A percentile compares a stretch with the other conserved stretches of the same genome.
Conservation (phyloP, 2,329 filamentous ascomycete species). For the Fusarium chaquense region DNA sequence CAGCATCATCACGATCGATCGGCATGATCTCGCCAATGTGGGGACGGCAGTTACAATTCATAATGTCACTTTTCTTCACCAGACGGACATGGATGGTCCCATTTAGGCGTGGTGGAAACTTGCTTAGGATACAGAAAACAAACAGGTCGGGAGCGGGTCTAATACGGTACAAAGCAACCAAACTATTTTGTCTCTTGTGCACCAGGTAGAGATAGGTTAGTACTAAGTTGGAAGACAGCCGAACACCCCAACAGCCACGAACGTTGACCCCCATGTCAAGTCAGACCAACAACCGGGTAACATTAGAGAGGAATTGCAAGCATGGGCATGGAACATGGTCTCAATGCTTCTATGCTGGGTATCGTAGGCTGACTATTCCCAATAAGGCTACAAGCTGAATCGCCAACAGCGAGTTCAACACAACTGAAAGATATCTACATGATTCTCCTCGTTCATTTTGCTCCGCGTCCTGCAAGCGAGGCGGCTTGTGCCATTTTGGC, state of each 20-base stretch:
- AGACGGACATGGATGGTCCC: slow-evolving; percentile 27
- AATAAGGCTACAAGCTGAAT: slow-evolving; percentile 21
- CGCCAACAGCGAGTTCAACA: slow-evolving; percentile 16
- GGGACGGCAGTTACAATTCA: slow-evolving; percentile 34
- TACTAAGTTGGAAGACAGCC: too few relatives aligned
- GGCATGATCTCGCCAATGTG: slow-evolving; percentile 29
- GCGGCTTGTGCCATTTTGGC: slow-evolving; percentile 66
- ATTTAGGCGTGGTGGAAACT: slow-evolving; percentile 3
- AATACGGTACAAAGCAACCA: background rate
- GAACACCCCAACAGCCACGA: too few relatives aligned
- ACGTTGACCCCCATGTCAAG: background rate
- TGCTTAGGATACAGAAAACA: background rate
- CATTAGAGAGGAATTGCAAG: slow-evolving; percentile 17
- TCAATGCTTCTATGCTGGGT: slow-evolving; percentile 32
- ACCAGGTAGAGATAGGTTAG: too few relatives aligned
- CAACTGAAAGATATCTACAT: slow-evolving; percentile 20
- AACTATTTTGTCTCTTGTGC: background rate
- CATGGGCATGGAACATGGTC: slow-evolving; percentile 24
- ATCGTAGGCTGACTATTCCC: slow-evolving; percentile 38
- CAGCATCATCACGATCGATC: slow-evolving; percentile 31
- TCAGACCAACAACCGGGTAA: background rate
- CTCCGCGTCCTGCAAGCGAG: slow-evolving; percentile 68
- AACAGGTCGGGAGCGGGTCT: background rate
- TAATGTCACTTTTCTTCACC: slow-evolving; percentile 34
- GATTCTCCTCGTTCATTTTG: slow-evolving; percentile 54